Evolutionary conservation across 495 filamentous ascomycete genomes (phyloP).

Genomic region (Annulohypoxylon moriforme): DNA sequence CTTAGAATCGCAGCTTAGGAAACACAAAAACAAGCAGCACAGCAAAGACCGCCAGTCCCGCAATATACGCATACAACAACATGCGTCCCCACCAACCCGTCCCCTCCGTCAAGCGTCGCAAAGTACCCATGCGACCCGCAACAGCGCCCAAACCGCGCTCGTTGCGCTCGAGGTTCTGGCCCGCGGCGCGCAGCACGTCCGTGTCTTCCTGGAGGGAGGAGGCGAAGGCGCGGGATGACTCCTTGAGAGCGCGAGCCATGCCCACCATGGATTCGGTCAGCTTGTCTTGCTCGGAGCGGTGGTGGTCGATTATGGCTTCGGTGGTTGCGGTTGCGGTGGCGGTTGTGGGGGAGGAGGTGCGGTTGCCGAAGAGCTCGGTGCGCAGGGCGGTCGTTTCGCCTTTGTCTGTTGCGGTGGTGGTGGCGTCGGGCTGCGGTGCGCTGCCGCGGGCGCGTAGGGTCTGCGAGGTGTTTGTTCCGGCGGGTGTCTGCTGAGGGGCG

Average conservation of each 20-base stretch:
- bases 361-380: constrained; percentile 54
- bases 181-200: constrained; percentile 73
- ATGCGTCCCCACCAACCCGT: constrained; percentile 88
- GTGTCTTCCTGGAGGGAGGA: constrained; percentile 77
- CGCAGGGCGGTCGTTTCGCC: constrained; percentile 45
- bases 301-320: constrained; percentile 76
- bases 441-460: constrained; percentile 43
- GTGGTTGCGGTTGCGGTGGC: constrained; percentile 51
- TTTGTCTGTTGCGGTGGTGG: constrained; percentile 23
- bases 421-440: constrained; percentile 27
- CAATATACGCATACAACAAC: constrained; percentile 85
- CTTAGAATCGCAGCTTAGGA: constrained; percentile 85
- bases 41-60: constrained; percentile 77
- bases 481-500: constrained; percentile 15
- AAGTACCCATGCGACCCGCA: constrained; percentile 74
- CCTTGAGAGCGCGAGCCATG: constrained; percentile 82
- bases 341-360: constrained; percentile 28
- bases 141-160: constrained; percentile 78
- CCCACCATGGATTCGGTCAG: constrained; percentile 81
- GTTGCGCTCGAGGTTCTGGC: constrained; percentile 80
- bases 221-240: constrained; percentile 75
- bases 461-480: constrained; percentile 42
- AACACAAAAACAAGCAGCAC: constrained; percentile 80
- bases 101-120: constrained; percentile 82
- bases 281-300: constrained; percentile 84